A percentile compares a stretch with the other conserved stretches of the same genome.
phyloP scores from a whole-genome alignment of 2,329 filamentous ascomycete genomes.

The Diplocarpon rosae region DNA sequence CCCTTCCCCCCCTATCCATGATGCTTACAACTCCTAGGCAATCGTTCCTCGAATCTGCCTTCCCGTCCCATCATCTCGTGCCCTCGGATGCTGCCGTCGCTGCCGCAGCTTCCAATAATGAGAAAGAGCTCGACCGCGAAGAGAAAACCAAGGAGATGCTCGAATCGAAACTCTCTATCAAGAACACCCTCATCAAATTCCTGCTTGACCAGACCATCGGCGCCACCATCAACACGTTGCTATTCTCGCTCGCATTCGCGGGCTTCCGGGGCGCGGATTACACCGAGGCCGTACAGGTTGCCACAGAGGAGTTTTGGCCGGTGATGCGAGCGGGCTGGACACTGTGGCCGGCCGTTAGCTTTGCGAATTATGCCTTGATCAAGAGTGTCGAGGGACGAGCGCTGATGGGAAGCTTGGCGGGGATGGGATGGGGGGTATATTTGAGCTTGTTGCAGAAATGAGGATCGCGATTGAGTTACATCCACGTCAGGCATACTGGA shows the following conservation, averaged over 20 bases:
- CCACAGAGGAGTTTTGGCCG: constrained; percentile 46
- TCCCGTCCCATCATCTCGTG: constrained; percentile 49
- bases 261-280: constrained; percentile 31
- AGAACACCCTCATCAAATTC: constrained; percentile 58
- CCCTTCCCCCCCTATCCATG: constrained; percentile 3
- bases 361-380: constrained; percentile 57
- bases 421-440: constrained; percentile 65
- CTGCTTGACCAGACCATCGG: constrained; percentile 58
- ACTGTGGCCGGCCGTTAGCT: constrained; percentile 60
- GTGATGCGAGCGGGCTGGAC: constrained; percentile 60
- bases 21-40: constrained; percentile 42
- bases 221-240: constrained; percentile 51
- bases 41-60: constrained; percentile 61
- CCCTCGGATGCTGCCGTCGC: constrained; percentile 32
- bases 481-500: neutral
- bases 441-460: constrained; percentile 50
- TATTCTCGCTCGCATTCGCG: constrained; percentile 48
- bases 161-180: constrained; percentile 43
- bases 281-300: constrained; percentile 32
- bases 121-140: constrained; percentile 32
- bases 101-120: constrained; percentile 31
- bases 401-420: constrained; percentile 59
- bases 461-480: neutral
- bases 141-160: constrained; percentile 34
- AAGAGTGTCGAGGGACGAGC: constrained; percentile 62